These are phyloP conservation scores for Wallacemonas sp. DNA, from an alignment of 208 protist species.

Conservation along the genomic window DNA sequence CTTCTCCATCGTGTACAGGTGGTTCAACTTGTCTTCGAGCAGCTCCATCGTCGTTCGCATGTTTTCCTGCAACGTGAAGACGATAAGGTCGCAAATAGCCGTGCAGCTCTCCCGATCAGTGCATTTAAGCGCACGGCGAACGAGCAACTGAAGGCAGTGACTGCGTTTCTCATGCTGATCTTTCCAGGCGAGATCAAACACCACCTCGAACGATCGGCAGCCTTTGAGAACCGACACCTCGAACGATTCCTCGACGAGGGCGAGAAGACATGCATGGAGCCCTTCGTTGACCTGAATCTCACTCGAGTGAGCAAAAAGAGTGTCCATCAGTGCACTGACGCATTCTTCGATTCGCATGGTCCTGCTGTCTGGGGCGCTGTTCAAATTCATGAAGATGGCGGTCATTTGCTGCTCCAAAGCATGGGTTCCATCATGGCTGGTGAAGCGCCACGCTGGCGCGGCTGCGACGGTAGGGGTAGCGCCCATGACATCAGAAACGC, in stretches of 20 bases:
- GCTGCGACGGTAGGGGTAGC: background rate
- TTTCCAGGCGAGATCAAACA: constrained; percentile 77
- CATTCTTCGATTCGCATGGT: constrained; percentile 68
- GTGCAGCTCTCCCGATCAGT: constrained; percentile 41
- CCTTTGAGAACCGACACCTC: constrained; percentile 57
- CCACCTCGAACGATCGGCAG: constrained; percentile 66
- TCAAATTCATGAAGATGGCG: constrained; percentile 77
- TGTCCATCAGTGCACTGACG: constrained; percentile 69
- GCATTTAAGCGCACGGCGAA: constrained; percentile 51
- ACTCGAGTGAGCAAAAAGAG: constrained; percentile 62
- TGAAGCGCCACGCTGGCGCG: background rate
- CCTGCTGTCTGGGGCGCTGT: constrained; percentile 50
- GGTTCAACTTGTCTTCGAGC: constrained; percentile 42
- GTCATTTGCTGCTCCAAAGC: constrained; percentile 70
- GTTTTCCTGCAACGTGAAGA: constrained; percentile 73
- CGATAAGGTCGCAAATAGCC: constrained; percentile 41
- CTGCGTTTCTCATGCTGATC: constrained; percentile 81
- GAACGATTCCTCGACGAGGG: constrained; percentile 67
- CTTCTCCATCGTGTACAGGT: constrained; percentile 28
- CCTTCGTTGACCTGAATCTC: constrained; percentile 53
- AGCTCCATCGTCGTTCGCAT: constrained; percentile 72
- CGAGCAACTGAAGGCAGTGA: constrained; percentile 59
- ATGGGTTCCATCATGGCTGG: constrained; percentile 43
- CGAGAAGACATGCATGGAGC: constrained; percentile 61
- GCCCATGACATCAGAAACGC: background rate